Conservation (phyloP, 2,329 filamentous ascomycete species). For the Beauveria brongniartii region DNA sequence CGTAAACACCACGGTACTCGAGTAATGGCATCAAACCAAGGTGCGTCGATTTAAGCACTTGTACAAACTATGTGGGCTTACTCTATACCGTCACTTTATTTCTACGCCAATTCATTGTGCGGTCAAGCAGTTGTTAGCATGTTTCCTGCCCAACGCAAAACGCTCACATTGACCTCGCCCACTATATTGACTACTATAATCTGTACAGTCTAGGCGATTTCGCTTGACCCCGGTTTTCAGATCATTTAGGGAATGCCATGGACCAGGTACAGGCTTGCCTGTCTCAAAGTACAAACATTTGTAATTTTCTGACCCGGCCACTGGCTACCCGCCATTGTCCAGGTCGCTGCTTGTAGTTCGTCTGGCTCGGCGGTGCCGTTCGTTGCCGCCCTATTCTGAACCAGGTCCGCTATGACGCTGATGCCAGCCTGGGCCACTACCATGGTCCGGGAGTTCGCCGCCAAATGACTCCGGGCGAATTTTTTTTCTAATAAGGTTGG, state of each 20-base stretch:
- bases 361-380: slow-evolving; percentile 11
- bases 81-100: not conserved
- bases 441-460: not conserved
- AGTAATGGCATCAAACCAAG: slow-evolving; percentile 5
- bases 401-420: slow-evolving; percentile 2
- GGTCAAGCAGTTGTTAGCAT: not conserved
- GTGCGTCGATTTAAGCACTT: not conserved
- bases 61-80: not conserved
- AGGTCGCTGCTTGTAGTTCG: not conserved
- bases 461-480: not conserved
- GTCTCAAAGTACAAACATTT: slow-evolving; percentile 2
- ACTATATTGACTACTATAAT: not conserved
- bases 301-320: not conserved
- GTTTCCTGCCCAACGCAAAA: not conserved
- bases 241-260: not conserved
- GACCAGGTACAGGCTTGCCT: not conserved
- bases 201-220: not conserved
- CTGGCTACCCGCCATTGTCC: not conserved
- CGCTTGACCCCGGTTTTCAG: not conserved
- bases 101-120: not conserved
- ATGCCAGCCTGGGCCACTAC: not conserved
- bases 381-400: slow-evolving; percentile 1
- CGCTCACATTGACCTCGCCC: not conserved
- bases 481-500: not conserved
- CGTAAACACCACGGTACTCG: not conserved